Base-by-base conservation (phyloP, 306 rosid species). In the Sphenostylis stenocarpa region DNA sequence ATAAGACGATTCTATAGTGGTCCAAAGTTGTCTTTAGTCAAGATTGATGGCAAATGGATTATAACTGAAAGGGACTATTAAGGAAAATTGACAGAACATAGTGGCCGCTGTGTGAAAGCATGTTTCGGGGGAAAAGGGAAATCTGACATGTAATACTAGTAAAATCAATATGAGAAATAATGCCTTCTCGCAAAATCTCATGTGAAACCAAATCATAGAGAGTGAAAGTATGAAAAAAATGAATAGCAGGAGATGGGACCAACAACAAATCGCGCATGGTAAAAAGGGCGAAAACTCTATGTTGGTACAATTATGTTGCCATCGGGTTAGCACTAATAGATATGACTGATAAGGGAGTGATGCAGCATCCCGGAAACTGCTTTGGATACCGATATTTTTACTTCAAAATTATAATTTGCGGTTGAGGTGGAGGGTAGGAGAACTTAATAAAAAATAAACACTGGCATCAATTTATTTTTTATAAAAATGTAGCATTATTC, bases 1-100 rank as follows among this genome's bases (percentile, higher is more conserved):
- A 73, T 45, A 10, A 66, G 62, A 23, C 23, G 70, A 43, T 20
- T 34, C n/a, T 49, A 23, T 11, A 1, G 77, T 73, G 80, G 86
- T 66, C 73, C 83, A 66, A 71, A 72, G 34, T 28, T 63, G 69
- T 70, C 69, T 71, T 71, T 65, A 65, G 38, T 63, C 55, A 65
- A 77, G 31, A 64, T 0, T 41, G 75, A 39, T 63, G 60, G 28
- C 17, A 71, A 34, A 67, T 41, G 41, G 7, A 67, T 53, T 28
- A 60, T 33, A 28, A 51, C 45, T 21, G 79, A 72, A 43, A 53
- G 62, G 57, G 74, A 39, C 67, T 12, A 21, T 39, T 21, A 41
- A 33, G 77, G 38, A 51, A 72, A 74, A 68, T 65, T 45, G 65
- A 75, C 57, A 61, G 58, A 61, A 45, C 45, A 52, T 19, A 43